Conservation (phyloP, 2,329 filamentous ascomycete genomes). For the Diaporthe sp. region DNA sequence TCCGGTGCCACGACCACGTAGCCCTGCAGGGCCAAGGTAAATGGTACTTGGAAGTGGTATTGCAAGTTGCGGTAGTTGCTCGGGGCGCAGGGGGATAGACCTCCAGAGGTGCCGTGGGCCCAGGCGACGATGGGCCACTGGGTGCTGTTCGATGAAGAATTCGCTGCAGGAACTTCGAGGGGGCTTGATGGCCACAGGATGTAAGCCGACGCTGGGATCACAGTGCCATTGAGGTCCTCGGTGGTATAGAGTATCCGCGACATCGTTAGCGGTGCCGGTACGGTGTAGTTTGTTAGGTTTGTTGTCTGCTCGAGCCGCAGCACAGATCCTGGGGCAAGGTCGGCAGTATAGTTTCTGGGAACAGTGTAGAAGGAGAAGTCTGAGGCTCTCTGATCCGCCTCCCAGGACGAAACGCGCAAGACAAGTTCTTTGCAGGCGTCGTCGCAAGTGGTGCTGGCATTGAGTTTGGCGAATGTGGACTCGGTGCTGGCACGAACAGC, state of each 20-base stretch:
- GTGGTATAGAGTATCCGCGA: conserved; percentile 61
- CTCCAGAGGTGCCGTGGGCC: conserved; percentile 57
- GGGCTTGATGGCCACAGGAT: conserved; percentile 56
- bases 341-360: neutral
- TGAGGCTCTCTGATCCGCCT: conserved; percentile 1
- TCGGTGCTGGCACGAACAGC: neutral
- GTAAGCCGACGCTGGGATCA: conserved; percentile 59
- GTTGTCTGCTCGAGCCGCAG: neutral
- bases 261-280: conserved; percentile 45
- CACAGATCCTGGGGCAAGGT: conserved; percentile 14
- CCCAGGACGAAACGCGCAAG: neutral
- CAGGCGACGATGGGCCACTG: conserved; percentile 49
- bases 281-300: conserved; percentile 1
- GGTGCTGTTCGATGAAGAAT: neutral
- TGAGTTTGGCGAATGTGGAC: neutral
- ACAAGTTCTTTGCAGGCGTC: neutral
- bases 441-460: conserved; percentile 1
- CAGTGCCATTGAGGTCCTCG: conserved; percentile 54
- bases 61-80: conserved; percentile 52
- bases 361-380: neutral
- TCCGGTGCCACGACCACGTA: conserved; percentile 57
- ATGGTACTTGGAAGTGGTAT: conserved; percentile 53
- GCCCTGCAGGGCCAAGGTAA: conserved; percentile 51
- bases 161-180: neutral
- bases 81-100: conserved; percentile 50